Percentiles rank a stretch among this genome's conserved stretches.
Evolutionary conservation across 257 asterid species (phyloP).

Genomic region (Pogostemon cablin): DNA sequence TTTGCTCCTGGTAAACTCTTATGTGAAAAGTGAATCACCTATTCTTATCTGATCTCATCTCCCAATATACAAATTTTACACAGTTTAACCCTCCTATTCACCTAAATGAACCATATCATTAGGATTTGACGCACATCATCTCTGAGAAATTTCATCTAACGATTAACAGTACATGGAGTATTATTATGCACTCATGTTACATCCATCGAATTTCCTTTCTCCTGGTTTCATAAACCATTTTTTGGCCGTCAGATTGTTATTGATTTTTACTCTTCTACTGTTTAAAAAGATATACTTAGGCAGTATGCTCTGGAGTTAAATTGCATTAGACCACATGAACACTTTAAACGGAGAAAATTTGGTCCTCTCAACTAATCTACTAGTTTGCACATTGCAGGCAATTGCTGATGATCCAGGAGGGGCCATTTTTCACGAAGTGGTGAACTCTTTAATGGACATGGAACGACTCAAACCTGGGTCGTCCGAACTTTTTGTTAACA

Average conservation of each 20-base stretch:
- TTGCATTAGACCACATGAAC: too few species aligned
- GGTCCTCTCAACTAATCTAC: neutral
- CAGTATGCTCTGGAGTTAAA: too few species aligned
- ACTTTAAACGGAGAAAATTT: neutral
- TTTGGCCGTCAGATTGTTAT: too few species aligned
- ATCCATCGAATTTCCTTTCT: too few species aligned
- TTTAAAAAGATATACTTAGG: too few species aligned
- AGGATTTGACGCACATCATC: too few species aligned
- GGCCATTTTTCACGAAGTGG: slow-evolving; percentile 55
- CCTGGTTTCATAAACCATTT: too few species aligned
- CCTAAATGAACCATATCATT: too few species aligned
- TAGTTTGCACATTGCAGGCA: slow-evolving; percentile 45
- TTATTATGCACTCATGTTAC: too few species aligned
- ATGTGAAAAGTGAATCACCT: neutral
- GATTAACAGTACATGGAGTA: too few species aligned
- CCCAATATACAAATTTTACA: neutral
- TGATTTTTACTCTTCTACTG: too few species aligned
- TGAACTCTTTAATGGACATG: slow-evolving; percentile 74
- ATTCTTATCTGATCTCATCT: slow-evolving; percentile 4
- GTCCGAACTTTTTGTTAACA: slow-evolving; percentile 68
- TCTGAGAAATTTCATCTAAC: too few species aligned
- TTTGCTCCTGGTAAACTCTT: neutral
- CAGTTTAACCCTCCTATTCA: neutral
- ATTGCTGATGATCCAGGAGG: slow-evolving; percentile 66
- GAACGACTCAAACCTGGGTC: slow-evolving; percentile 80